Conservation (phyloP, 2,329 filamentous ascomycete species). For the Aspergillus terreus region DNA sequence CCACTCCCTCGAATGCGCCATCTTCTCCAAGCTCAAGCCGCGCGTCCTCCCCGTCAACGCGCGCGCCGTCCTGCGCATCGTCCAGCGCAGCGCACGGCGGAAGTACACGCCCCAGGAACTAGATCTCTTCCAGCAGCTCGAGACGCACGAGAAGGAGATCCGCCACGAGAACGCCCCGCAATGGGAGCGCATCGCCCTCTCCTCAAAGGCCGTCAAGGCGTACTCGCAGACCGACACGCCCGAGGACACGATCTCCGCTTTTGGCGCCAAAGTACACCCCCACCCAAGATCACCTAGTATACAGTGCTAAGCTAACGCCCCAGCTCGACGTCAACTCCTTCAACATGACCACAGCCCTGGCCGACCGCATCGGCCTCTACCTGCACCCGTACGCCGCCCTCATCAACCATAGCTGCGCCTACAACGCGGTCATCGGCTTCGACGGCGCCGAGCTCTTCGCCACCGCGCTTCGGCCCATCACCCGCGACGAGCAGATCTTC, state of each 20-base stretch:
- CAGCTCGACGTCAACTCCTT: constrained; percentile 57
- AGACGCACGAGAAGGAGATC: constrained; percentile 50
- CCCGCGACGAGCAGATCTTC: constrained; percentile 55
- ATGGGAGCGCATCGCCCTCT: constrained; percentile 50
- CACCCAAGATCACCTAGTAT: too few relatives aligned
- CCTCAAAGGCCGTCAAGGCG: constrained; percentile 52
- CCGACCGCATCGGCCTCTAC: constrained; percentile 58
- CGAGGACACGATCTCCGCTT: constrained; percentile 40
- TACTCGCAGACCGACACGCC: constrained; percentile 48
- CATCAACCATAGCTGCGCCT: constrained; percentile 61
- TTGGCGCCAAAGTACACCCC: constrained; percentile 44
- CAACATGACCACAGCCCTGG: constrained; percentile 53
- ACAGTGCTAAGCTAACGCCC: not conserved
- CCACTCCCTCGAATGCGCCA: constrained; percentile 59
- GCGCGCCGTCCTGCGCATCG: constrained; percentile 53
- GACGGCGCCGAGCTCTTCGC: constrained; percentile 50
- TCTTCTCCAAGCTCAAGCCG: constrained; percentile 45
- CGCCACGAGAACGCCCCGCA: constrained; percentile 34
- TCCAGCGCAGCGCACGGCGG: constrained; percentile 40
- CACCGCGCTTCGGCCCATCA: constrained; percentile 52
- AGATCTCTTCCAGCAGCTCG: constrained; percentile 42
- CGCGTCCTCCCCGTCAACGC: constrained; percentile 53
- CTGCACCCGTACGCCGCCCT: constrained; percentile 53
- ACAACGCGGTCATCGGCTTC: constrained; percentile 57
- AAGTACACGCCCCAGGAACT: constrained; percentile 38